Evolutionary conservation across 495 filamentous ascomycete genomes (phyloP).

Genomic region (Oleoguttula mirabilis): DNA sequence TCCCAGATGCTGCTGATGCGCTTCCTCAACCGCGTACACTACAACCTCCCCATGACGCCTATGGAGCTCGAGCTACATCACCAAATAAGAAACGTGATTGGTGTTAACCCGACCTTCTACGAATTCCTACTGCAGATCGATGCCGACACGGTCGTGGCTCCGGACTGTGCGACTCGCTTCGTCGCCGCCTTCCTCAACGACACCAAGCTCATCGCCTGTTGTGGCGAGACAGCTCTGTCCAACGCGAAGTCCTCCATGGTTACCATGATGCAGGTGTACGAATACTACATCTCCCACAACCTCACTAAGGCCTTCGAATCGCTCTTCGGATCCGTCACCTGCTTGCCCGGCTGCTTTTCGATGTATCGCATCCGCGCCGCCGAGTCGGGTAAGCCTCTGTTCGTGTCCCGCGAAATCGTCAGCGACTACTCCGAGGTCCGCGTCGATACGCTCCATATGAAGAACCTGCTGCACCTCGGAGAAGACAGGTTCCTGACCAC

Average conservation of each 20-base stretch:
- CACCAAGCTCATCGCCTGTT: slow-evolving; percentile 81
- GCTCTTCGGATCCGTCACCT: slow-evolving; percentile 93
- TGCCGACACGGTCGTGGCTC: slow-evolving; percentile 87
- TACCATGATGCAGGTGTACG: slow-evolving; percentile 99
- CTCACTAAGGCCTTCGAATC: slow-evolving; percentile 97
- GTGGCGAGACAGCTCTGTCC: slow-evolving; percentile 84
- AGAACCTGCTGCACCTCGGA: slow-evolving; percentile 89
- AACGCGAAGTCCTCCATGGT: slow-evolving; percentile 87
- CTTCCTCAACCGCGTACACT: slow-evolving; percentile 95
- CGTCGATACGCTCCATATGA: slow-evolving; percentile 97
- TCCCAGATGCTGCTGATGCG: slow-evolving; percentile 97
- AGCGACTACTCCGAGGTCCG: slow-evolving; percentile 80
- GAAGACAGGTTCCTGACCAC: slow-evolving; percentile 96
- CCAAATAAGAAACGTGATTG: slow-evolving; percentile 97
- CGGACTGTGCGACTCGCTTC: slow-evolving; percentile 85
- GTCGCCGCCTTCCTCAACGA: slow-evolving; percentile 85
- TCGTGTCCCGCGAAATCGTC: slow-evolving; percentile 83
- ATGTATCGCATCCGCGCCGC: slow-evolving; percentile 96
- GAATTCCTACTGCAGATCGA: slow-evolving; percentile 96
- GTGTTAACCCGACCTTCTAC: slow-evolving; percentile 96
- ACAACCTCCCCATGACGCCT: slow-evolving; percentile 90
- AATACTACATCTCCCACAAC: slow-evolving; percentile 99
- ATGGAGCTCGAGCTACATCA: slow-evolving; percentile 98
- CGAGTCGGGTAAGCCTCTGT: slow-evolving; percentile 86
- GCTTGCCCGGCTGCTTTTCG: slow-evolving; percentile 92